Evolutionary conservation across 2,329 filamentous ascomycete genomes (phyloP).

Genomic region (Fusarium fujikuroi): DNA sequence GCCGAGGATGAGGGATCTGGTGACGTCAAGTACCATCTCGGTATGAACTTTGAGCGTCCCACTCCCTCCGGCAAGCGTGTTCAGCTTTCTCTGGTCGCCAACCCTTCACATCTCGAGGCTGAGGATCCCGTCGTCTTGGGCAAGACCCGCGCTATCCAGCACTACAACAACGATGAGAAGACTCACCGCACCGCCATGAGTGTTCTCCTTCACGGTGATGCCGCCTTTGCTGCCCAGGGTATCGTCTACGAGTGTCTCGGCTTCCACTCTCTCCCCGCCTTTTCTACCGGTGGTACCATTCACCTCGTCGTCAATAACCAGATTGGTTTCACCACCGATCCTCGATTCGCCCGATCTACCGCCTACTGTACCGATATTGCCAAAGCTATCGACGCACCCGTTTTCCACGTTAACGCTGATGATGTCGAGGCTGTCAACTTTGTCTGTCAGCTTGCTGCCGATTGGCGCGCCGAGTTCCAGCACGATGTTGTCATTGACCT

Average conservation of each 20-base stretch:
- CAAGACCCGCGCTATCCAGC: conserved; percentile 97
- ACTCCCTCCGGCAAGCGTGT: conserved; percentile 98
- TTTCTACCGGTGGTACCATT: conserved; percentile 96
- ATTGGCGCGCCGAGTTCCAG: conserved; percentile 99
- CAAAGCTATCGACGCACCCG: conserved; percentile 97
- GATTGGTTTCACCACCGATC: conserved; percentile 99
- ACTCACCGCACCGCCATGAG: conserved; percentile 92
- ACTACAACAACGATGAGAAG: conserved; percentile 98
- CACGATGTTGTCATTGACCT: conserved; percentile 98
- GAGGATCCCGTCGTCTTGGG: conserved; percentile 98
- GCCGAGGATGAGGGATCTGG: conserved; percentile 95
- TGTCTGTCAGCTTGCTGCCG: conserved; percentile 94
- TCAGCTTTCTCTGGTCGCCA: conserved; percentile 98
- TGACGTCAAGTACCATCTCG: conserved; percentile 99
- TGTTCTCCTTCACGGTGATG: conserved; percentile 95
- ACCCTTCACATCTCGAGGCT: conserved; percentile 97
- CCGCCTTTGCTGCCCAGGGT: conserved; percentile 95
- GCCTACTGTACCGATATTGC: conserved; percentile 99
- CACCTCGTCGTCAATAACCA: conserved; percentile 99
- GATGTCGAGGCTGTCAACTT: conserved; percentile 99
- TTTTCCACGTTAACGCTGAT: conserved; percentile 99
- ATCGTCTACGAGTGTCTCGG: conserved; percentile 98
- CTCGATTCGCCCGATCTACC: conserved; percentile 95
- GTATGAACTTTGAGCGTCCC: conserved; percentile 99
- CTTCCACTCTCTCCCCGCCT: conserved; percentile 94